These are phyloP conservation scores for Stromatinia cepivora DNA, from an alignment of 2,329 filamentous ascomycete genomes.

Conservation along the genomic window DNA sequence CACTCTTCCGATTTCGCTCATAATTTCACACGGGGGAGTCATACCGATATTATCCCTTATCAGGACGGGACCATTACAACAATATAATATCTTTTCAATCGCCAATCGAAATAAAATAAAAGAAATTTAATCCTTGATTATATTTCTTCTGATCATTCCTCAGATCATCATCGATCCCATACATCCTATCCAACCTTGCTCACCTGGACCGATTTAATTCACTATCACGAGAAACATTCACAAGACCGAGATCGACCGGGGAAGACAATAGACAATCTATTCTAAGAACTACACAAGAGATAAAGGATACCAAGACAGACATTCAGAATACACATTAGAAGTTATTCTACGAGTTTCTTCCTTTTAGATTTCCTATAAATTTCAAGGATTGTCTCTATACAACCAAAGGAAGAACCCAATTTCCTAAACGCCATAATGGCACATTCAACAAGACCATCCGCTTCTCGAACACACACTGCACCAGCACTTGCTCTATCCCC, in stretches of 20 bases:
- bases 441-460: conserved; percentile 35
- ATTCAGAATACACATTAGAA: background rate
- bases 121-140: conserved; percentile 1
- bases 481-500: conserved; percentile 31
- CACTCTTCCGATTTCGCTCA: conserved; percentile 18
- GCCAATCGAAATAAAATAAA: conserved; percentile 1
- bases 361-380: background rate
- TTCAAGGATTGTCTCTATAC: background rate
- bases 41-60: conserved; percentile 16
- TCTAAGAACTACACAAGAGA: background rate
- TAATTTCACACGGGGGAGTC: background rate
- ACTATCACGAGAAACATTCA: conserved; percentile 22
- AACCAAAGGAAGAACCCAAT: conserved; percentile 5
- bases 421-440: conserved; percentile 32
- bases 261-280: background rate
- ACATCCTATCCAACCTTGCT: background rate
- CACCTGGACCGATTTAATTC: conserved; percentile 6
- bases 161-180: background rate
- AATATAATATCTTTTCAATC: background rate
- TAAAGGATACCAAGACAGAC: background rate
- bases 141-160: background rate
- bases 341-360: background rate
- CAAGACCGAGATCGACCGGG: conserved; percentile 13
- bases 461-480: conserved; percentile 29
- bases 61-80: conserved; percentile 6